Conservation (phyloP, 163 green algal genomes). For the Chlamydomonas reinhardtii region DNA sequence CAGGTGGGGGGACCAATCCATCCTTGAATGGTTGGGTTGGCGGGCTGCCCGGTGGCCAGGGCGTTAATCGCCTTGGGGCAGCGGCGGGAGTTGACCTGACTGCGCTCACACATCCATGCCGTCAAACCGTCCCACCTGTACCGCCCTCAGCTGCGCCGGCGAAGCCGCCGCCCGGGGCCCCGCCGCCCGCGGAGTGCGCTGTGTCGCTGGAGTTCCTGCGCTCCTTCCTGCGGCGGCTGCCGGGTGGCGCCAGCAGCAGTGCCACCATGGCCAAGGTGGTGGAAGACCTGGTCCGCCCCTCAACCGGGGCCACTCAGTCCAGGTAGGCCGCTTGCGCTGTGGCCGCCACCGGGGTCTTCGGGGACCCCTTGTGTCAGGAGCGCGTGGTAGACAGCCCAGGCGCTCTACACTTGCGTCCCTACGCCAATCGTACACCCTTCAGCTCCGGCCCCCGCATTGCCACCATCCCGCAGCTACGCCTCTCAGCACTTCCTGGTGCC, state of each 20-base stretch:
- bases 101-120: no score
- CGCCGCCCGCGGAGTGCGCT: not conserved
- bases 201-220: conserved; percentile 46
- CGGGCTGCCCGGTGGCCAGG: no score
- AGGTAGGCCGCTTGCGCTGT: no score
- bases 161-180: not conserved
- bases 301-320: conserved; percentile 2
- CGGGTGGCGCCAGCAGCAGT: not conserved
- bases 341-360: no score
- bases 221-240: conserved; percentile 31
- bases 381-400: no score
- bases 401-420: no score
- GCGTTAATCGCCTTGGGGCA: no score
- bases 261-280: conserved; percentile 14
- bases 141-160: not conserved
- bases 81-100: no score
- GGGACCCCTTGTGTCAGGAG: no score
- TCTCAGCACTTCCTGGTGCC: conserved; percentile 35
- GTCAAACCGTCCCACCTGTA: not conserved
- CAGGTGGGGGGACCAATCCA: not conserved
- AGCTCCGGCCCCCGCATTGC: no score
- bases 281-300: conserved; percentile 27
- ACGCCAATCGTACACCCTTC: no score
- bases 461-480: conserved; percentile 26
- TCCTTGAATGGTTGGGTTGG: no score